Percentiles rank a stretch among this genome's conserved stretches.
phyloP scores from a whole-genome alignment of 306 rosid species.

The Cucurbita maxima region DNA sequence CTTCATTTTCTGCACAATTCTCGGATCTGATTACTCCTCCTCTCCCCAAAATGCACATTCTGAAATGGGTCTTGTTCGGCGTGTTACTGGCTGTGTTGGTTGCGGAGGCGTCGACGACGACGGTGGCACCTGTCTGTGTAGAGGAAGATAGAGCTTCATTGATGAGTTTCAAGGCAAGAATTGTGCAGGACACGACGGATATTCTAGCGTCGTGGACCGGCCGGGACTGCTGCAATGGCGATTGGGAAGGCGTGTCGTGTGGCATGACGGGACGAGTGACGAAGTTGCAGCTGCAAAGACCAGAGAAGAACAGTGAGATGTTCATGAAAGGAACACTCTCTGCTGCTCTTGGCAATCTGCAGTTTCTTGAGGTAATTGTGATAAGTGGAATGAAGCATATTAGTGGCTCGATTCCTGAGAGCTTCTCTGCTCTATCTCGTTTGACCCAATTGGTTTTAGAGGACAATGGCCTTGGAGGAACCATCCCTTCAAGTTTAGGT shows the following conservation, averaged over 20 bases:
- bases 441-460: slow-evolving; percentile 65
- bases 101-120: slow-evolving; percentile 1
- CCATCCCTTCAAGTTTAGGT: slow-evolving; percentile 70
- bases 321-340: slow-evolving; percentile 84
- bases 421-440: slow-evolving; percentile 47
- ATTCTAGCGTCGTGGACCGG: slow-evolving; percentile 61
- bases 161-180: slow-evolving; percentile 59
- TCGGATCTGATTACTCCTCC: slow-evolving; percentile 26
- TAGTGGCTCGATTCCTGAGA: slow-evolving; percentile 61
- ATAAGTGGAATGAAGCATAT: slow-evolving; percentile 72
- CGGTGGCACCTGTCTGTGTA: slow-evolving; percentile 36
- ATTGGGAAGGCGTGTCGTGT: slow-evolving; percentile 92
- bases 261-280: slow-evolving; percentile 65
- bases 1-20: slow-evolving; percentile 5
- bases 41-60: slow-evolving; percentile 45
- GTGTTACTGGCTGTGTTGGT: slow-evolving; percentile 8
- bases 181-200: slow-evolving; percentile 59
- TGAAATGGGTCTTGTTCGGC: slow-evolving; percentile 30
- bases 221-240: slow-evolving; percentile 72
- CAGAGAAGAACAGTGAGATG: slow-evolving; percentile 22
- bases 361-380: slow-evolving; percentile 64
- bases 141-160: slow-evolving; percentile 74
- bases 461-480: slow-evolving; percentile 60
- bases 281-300: slow-evolving; percentile 59
- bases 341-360: slow-evolving; percentile 56